These are phyloP conservation scores for Tremellales sp. DNA, from an alignment of 1,284 basidiomycete genomes.

Conservation along the genomic window DNA sequence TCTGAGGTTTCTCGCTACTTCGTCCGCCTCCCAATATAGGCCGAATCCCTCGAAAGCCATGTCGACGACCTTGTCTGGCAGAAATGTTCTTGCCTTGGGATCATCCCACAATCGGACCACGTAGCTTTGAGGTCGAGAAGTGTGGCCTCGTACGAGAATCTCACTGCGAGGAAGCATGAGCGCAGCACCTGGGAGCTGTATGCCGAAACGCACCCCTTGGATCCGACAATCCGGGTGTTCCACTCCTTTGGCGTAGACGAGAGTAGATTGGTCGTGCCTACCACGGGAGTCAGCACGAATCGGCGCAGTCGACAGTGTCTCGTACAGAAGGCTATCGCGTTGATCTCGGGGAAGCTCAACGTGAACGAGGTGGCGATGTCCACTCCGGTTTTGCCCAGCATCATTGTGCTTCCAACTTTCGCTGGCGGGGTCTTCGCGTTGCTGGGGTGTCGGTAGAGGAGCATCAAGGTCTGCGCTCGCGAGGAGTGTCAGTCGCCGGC, in stretches of 20 bases:
- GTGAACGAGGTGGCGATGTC: constrained; percentile 41
- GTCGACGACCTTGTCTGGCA: constrained; percentile 25
- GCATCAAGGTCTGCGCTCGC: constrained; percentile 23
- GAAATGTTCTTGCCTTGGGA: constrained; percentile 11
- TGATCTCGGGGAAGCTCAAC: constrained; percentile 39
- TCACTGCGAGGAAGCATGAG: constrained; percentile 14
- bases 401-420: constrained; percentile 35
- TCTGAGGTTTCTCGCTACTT: constrained; percentile 43
- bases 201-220: constrained; percentile 26
- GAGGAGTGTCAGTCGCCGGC: not conserved
- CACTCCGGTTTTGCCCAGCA: constrained; percentile 42
- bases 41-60: constrained; percentile 34
- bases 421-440: constrained; percentile 30
- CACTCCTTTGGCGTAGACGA: constrained; percentile 12
- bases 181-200: not conserved
- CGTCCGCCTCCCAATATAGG: constrained; percentile 49
- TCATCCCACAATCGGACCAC: constrained; percentile 13
- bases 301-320: not conserved
- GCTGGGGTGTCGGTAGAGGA: constrained; percentile 38
- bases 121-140: constrained; percentile 23
- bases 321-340: constrained; percentile 37
- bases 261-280: constrained; percentile 23
- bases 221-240: constrained; percentile 32
- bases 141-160: constrained; percentile 25
- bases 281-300: too few species aligned